Base-by-base conservation (phyloP, 176 grass and related monocot genomes). In the Oryza coarctata region DNA sequence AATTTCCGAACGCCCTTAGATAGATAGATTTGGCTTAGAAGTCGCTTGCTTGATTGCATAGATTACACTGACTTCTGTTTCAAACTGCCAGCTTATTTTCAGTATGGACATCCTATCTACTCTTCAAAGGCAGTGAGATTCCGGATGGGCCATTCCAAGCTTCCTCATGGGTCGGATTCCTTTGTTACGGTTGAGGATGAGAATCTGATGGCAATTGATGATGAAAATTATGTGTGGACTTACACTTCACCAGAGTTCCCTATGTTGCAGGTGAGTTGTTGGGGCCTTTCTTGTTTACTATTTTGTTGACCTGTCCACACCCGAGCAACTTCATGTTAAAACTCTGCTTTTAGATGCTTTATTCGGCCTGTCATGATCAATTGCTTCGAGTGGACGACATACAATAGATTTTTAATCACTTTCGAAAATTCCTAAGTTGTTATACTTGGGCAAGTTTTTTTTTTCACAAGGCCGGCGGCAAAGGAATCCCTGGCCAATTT, bases 211-310 rank as follows among this genome's bases (percentile, higher is more conserved):
- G 67, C 65, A 58, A 67, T 86, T n/a, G 81, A 64, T 63, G 80
- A 91, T 55, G 82, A 98, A 27, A 93, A 91, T 70, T 95, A 93
- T 28, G 25, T 79, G 13, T 98, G 92, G 95, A 91, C 79, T 18
- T 98, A 98, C 75, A 89, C 86, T 17, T 98, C 95, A 11, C 92
- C 92, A 23, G 88, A 91, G 63, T 95, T 90, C 80, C 86, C 84
- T 20, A 91, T 98, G 90, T 27, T 83, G n/a, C 92, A 93, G 90
- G 95, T 91, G 38, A 88, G 80, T 73, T 70, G 20, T 45, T 40
- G 5, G 28, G 3, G 7, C 44, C 39, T 78, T 63, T 25, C 20
- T 25, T 60, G 55, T 31, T 70, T 50, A 20, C 11, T 43, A 43
- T 55, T 2, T 57, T 44, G 17, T 62, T 85, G 67, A 72, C 31